Base-by-base conservation (phyloP, 2,329 filamentous ascomycete species). In the Fusarium sublunatum region DNA sequence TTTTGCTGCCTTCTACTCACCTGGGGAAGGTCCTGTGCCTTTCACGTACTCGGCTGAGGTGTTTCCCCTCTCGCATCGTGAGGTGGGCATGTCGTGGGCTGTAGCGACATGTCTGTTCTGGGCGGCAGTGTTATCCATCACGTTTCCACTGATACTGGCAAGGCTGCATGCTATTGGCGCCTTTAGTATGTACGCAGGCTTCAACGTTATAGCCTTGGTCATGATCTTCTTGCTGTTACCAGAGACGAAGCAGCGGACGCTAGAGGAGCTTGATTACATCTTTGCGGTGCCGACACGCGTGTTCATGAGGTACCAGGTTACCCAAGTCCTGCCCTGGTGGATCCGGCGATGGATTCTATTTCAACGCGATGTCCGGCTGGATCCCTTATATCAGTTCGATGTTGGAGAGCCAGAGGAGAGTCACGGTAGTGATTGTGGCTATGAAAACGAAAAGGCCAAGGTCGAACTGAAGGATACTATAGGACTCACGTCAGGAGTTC, bases 21-120 rank as follows among this genome's bases (percentile, higher is more conserved):
- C 80, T 3, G 80, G 80, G 3, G 88, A 91, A 75, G 88, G 87
- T 0, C 85, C 85, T 5, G 88, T 91, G 7, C 88, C 88, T 0
- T 91, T 88, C 70, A 85, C 86, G 0, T 91, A 91, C 75, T 84
- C 82, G 6, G 87, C 88, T 38, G 89, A 91, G 72, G 86, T 90
- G 2, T 91, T 88, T 71, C 88, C 89, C 0, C 81, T 91, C 1
- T 88, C 86, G 2, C 88, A 91, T 72, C 83, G 89, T 68, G 89
- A 91, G 70, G 82, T 91, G 24, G 89, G 89, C 53, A 91, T 91
- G 89, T 83, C 83, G 0, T 90, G 84, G 75, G 85, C 87, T 7
- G 88, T 91, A 8, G 86, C 88, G 2, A 90, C 86, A 1, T 89
- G 86, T 61, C 78, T 89, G 7, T 82, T 82, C 68, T 86, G 82